These are phyloP conservation scores for Colletotrichum sublineola DNA, from an alignment of 2,329 filamentous ascomycete species.

Conservation along the genomic window DNA sequence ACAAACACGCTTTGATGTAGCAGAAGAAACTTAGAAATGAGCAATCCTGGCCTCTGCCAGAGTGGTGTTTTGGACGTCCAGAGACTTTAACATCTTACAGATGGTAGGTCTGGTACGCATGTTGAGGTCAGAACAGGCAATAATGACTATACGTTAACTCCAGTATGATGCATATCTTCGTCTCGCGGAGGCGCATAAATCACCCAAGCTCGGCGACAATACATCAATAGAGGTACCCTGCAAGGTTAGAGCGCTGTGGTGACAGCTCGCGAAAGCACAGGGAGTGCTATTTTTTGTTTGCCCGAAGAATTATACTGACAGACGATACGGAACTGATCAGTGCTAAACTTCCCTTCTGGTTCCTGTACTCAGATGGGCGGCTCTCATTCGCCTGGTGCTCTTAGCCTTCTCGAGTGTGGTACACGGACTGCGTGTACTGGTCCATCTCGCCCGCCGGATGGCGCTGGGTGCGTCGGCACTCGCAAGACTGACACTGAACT, in stretches of 20 bases:
- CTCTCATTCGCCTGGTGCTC: slow-evolving; percentile 20
- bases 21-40: background rate
- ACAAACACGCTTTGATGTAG: background rate
- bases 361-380: background rate
- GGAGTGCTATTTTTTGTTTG: slow-evolving; percentile 16
- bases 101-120: slow-evolving; percentile 25
- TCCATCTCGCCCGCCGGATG: slow-evolving; percentile 34
- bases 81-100: slow-evolving; percentile 19
- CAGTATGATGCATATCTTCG: slow-evolving; percentile 33
- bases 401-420: slow-evolving; percentile 26
- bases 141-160: slow-evolving; percentile 26
- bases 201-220: background rate
- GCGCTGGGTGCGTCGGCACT: slow-evolving; percentile 15
- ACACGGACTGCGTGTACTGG: slow-evolving; percentile 30
- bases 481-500: slow-evolving; percentile 3
- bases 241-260: background rate
- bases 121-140: slow-evolving; percentile 25
- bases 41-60: background rate
- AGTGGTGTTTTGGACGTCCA: slow-evolving; percentile 5
- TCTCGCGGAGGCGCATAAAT: slow-evolving; percentile 11
- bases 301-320: slow-evolving; percentile 22
- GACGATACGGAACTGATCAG: slow-evolving; percentile 11
- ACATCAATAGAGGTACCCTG: background rate
- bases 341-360: slow-evolving; percentile 11
- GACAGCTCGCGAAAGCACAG: slow-evolving; percentile 1